Percentiles rank a stretch among this genome's conserved stretches.
Evolutionary conservation across 805 yeast species (phyloP).

Genomic region (Candida glaebosa): DNA sequence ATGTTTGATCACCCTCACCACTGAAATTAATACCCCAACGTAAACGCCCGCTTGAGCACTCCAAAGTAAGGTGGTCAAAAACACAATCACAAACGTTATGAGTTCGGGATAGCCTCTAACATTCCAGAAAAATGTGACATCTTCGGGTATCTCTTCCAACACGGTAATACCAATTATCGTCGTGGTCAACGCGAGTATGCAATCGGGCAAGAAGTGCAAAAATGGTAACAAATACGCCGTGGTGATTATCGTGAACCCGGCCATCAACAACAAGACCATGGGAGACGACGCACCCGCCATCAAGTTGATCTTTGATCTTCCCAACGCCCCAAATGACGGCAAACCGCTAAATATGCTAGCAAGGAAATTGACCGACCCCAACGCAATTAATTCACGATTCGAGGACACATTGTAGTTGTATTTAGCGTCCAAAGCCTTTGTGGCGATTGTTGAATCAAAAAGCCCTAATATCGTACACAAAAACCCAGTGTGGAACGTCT

Average conservation of each 20-base stretch:
- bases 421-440: conserved; percentile 28
- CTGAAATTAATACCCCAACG: conserved; percentile 32
- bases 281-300: conserved; percentile 48
- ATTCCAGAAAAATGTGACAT: conserved; percentile 30
- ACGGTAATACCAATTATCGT: conserved; percentile 52
- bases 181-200: conserved; percentile 32
- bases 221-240: conserved; percentile 22
- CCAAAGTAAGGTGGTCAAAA: conserved; percentile 30
- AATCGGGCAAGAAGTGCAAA: conserved; percentile 26
- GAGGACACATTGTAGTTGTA: conserved; percentile 30
- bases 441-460: conserved; percentile 34
- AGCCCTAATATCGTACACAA: conserved; percentile 31
- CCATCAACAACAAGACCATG: conserved; percentile 34
- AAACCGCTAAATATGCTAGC: conserved; percentile 28
- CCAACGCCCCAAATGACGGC: conserved; percentile 36
- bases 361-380: conserved; percentile 27
- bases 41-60: conserved; percentile 37
- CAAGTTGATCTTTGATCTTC: conserved; percentile 30
- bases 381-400: conserved; percentile 31
- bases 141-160: conserved; percentile 30
- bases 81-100: conserved; percentile 18
- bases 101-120: conserved; percentile 29
- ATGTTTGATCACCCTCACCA: conserved; percentile 52
- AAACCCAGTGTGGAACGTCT: conserved; percentile 26
- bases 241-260: conserved; percentile 22